Evolutionary conservation across 768 basidiomycete genomes (phyloP), one percentile per base, ranked within the genome.

Genomic region (Lactarius vividus): DNA sequence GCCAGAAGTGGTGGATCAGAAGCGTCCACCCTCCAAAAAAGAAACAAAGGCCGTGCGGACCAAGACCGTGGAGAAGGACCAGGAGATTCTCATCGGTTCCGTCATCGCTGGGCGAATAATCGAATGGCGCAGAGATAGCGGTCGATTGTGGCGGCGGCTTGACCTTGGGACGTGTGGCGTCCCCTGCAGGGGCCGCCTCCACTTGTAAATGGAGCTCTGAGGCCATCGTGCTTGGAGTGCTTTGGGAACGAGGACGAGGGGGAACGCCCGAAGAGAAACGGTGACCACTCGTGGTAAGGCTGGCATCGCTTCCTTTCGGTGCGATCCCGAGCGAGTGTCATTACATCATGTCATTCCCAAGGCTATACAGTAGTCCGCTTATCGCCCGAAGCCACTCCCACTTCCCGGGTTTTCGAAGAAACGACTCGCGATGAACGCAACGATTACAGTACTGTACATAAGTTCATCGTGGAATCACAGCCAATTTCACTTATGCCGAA

Each of bases 21-120:
- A 4, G 28, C 37, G 54, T n/a, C 8, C 42, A 2, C 10, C 31
- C 28, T 20, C 33, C 59, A 28, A 20, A 31, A 29, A 39, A 23
- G 16, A 57, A 52, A 49, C 44, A 49, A 54, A 10, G 40, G 52
- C 53, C 26, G 42, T 20, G 74, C 83, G 63, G 68, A 92, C 94
- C 94, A 29, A 96, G 83, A 0, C 94, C 94, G 68, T 96, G 94
- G 9, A 96, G 78, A 37, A 96, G 80, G 65, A 96, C 81, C 28
- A 96, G 76, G 20, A 96, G 76, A 74, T 96, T 96, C 74, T 92
- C 89, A 70, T 96, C 92, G 10, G 85, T 88, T 53, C 92, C 92
- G 74, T 95, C 92, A 65, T 87, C 82, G 66, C 92, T 93, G 16
- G 92, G 80, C 6, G 78, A 67, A 74, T 95, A 96, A 2, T 77